Conservation (phyloP, 768 basidiomycete species). For the Calocybe gangraenosa region DNA sequence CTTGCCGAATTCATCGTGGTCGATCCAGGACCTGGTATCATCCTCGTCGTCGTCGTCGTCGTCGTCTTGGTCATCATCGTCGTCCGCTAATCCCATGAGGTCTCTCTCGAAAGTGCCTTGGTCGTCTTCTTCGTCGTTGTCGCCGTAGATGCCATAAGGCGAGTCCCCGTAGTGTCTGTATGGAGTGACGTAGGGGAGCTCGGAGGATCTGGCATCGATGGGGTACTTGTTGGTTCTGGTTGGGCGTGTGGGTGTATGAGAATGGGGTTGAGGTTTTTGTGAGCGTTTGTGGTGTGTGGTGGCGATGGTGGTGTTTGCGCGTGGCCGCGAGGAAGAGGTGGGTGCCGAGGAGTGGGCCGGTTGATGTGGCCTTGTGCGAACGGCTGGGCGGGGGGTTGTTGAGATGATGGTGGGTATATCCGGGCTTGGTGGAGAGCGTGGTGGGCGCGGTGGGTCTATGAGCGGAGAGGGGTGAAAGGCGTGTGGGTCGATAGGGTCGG, state of each 20-base stretch:
- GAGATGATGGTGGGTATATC: conserved; percentile 23
- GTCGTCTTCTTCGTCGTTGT: background rate
- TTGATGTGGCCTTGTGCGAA: background rate
- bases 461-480: background rate
- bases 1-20: conserved; percentile 18
- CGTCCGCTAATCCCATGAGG: background rate
- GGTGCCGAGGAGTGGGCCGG: conserved; percentile 1
- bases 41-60: conserved; percentile 11
- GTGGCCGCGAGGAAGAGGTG: too few relatives aligned
- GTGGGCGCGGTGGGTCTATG: background rate
- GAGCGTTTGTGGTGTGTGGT: too few relatives aligned
- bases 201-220: too few relatives aligned
- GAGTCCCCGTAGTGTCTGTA: background rate
- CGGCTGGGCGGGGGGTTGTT: conserved; percentile 17
- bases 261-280: too few relatives aligned
- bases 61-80: background rate
- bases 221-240: too few relatives aligned
- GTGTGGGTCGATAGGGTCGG: conserved; percentile 29
- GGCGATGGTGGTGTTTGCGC: too few relatives aligned
- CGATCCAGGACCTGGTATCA: conserved; percentile 20
- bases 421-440: conserved; percentile 18
- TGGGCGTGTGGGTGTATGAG: too few relatives aligned
- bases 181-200: background rate
- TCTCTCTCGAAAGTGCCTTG: background rate
- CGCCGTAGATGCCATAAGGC: conserved; percentile 1